Evolutionary conservation across 768 basidiomycete genomes (phyloP), one percentile per base, ranked within the genome.

Genomic region (Boletus reticuloceps): DNA sequence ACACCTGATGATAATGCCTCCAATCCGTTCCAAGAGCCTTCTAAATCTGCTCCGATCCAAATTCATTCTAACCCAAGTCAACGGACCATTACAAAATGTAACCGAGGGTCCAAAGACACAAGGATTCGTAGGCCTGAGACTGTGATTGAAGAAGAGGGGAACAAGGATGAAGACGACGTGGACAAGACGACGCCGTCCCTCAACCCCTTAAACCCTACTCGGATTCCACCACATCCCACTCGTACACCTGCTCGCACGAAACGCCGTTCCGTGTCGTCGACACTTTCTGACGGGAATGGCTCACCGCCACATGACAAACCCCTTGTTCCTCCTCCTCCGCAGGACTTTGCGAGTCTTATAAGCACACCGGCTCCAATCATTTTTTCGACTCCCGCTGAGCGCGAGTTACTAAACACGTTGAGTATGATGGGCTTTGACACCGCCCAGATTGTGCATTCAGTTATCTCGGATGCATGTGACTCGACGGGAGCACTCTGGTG

Each of bases 241-340:
- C 89, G 95, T 12, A 99, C 96, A 0, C 96, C 96, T 5, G 93
- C 88, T 5, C 84, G 95, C 12, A 98, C 96, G 3, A 99, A 99
- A 69, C 87, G 96, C 5, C 89, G 96, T 22, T 97, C 94, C 3
- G 88, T 98, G 6, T 96, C 94, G 1, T 96, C 94, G 3, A 87
- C 85, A 8, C 75, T 93, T 56, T 89, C 89, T 32, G 84, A 88
- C 48, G 76, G 80, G 10, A 75, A 80, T 11, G 75, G 75, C 11
- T 81, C 83, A 0, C 79, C 81, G 1, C 73, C 73, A 0, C 68
- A 70, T 5, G 83, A 86, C 17, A 84, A 80, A 47, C 58, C 69
- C 19, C 65, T 73, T 17, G 54, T 75, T 63, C 57, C 73, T 53
- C 58, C 75, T 65, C 64, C 75, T 56, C 65, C 74, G 34, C 66